Evolutionary conservation across 129 eudicot species (phyloP).

Genomic region (Chrysanthemum seticuspe): DNA sequence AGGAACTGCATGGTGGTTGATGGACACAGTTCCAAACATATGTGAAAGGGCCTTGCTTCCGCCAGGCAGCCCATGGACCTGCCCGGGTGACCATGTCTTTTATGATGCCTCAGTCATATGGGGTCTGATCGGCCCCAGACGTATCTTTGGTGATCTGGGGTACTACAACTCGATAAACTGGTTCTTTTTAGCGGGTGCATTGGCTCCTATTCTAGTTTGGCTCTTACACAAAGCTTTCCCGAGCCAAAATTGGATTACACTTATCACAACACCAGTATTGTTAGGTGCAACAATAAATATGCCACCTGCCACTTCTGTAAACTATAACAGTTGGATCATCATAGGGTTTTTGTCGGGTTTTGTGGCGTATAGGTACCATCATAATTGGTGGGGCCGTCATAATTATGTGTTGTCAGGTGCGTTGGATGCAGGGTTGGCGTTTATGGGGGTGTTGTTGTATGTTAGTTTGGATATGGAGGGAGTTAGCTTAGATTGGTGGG

Average conservation of each 20-base stretch:
- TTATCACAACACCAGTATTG: constrained; percentile 40
- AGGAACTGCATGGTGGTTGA: constrained; percentile 62
- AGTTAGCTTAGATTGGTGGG: constrained; percentile 39
- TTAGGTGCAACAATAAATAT: constrained; percentile 37
- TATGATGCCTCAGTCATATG: constrained; percentile 91
- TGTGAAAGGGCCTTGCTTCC: constrained; percentile 44
- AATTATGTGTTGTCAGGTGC: constrained; percentile 49
- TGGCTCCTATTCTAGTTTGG: constrained; percentile 64
- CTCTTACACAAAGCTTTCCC: constrained; percentile 59
- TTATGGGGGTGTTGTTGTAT: constrained; percentile 40
- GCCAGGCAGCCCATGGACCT: constrained; percentile 82
- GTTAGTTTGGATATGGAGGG: constrained; percentile 23
- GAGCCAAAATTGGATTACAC: constrained; percentile 38
- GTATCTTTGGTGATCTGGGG: constrained; percentile 79
- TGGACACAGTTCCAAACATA: constrained; percentile 30
- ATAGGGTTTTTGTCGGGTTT: constrained; percentile 37
- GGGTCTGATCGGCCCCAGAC: constrained; percentile 83
- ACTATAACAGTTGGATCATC: constrained; percentile 42
- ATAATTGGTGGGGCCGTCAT: constrained; percentile 44
- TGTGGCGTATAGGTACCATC: constrained; percentile 25
- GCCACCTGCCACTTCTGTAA: constrained; percentile 57
- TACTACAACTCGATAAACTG: constrained; percentile 74
- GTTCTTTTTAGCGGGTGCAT: constrained; percentile 79
- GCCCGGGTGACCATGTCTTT: constrained; percentile 86
- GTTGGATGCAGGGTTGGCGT: constrained; percentile 58